phyloP scores from a whole-genome alignment of 106 monocot species.

The Phalaenopsis aphrodite region DNA sequence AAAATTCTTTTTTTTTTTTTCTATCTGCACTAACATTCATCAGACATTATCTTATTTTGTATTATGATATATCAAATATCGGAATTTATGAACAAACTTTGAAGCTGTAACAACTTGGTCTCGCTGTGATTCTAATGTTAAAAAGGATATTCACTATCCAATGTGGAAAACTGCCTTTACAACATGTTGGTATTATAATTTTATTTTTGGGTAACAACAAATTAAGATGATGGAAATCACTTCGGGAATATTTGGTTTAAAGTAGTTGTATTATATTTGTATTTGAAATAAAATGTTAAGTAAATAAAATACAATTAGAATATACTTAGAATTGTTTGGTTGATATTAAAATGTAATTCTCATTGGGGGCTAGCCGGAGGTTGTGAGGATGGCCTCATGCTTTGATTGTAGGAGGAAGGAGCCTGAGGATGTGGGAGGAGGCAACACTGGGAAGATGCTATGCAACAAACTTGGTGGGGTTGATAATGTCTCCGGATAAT shows the following conservation, averaged over 20 bases:
- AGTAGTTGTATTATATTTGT: no score
- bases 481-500: no score
- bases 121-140: background rate
- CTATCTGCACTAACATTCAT: background rate
- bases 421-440: no score
- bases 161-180: background rate
- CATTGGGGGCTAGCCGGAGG: no score
- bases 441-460: no score
- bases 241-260: background rate
- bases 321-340: no score
- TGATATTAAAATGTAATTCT: no score
- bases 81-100: background rate
- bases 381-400: no score
- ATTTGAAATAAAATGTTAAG: no score
- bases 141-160: background rate
- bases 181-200: background rate
- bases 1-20: conserved; percentile 1
- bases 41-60: background rate
- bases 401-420: no score
- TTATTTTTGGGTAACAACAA: background rate
- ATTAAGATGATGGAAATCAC: background rate
- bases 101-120: background rate
- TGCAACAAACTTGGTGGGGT: no score
- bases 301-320: no score
- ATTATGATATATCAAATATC: background rate